These are phyloP conservation scores for Acorus gramineus DNA, from an alignment of 106 monocot genomes.

Conservation along the genomic window DNA sequence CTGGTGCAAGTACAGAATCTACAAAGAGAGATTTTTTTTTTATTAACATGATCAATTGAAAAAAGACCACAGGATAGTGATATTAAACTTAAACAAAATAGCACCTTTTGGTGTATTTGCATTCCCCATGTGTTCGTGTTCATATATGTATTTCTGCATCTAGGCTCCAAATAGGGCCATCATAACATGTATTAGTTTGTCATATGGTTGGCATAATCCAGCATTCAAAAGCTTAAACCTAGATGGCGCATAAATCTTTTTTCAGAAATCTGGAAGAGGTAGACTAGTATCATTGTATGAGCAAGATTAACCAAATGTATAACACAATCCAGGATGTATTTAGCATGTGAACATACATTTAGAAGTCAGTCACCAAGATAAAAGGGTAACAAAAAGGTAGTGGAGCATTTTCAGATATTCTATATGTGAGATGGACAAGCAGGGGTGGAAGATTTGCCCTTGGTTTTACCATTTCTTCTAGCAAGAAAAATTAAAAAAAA, in stretches of 20 bases:
- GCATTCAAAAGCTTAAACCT: slow-evolving; percentile 35
- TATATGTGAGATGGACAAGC: slow-evolving; percentile 72
- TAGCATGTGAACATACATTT: not conserved
- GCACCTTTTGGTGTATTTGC: too few species aligned
- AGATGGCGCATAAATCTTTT: slow-evolving; percentile 65
- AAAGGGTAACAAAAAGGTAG: slow-evolving; percentile 74
- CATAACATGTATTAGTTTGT: slow-evolving; percentile 76
- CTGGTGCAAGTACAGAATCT: slow-evolving; percentile 85
- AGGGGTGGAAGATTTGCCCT: slow-evolving; percentile 87
- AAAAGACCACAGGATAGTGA: not conserved
- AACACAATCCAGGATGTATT: not conserved
- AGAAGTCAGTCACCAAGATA: slow-evolving; percentile 53
- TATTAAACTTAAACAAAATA: not conserved
- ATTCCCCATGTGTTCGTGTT: too few species aligned
- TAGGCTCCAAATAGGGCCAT: not conserved
- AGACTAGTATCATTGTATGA: not conserved
- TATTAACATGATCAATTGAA: not conserved
- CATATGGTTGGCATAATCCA: slow-evolving; percentile 60
- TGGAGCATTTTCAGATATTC: slow-evolving; percentile 80
- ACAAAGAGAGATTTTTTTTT: not conserved
- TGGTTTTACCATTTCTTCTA: slow-evolving; percentile 82
- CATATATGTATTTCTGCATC: not conserved
- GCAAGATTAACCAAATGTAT: not conserved
- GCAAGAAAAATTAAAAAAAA: slow-evolving; percentile 10
- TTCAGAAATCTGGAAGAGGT: slow-evolving; percentile 55